A percentile compares a stretch with the other conserved stretches of the same genome.
Conservation (phyloP, 1,139 yeast genomes). For the Yamadazyma dendronema region DNA sequence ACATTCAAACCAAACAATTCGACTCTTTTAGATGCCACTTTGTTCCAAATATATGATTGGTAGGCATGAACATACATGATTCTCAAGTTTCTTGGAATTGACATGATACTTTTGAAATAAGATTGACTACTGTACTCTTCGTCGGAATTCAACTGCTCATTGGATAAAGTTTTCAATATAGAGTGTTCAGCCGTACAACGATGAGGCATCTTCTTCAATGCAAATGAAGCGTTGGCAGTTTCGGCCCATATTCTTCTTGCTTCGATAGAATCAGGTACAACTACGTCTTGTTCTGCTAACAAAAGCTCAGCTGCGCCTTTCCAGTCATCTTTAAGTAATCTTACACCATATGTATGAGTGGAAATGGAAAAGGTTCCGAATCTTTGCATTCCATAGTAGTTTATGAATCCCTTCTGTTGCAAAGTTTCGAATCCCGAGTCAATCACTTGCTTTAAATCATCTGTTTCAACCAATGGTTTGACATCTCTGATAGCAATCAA, state of each 20-base stretch:
- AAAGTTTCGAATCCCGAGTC: conserved; percentile 57
- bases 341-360: conserved; percentile 81
- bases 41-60: conserved; percentile 94
- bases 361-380: conserved; percentile 94
- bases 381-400: conserved; percentile 95
- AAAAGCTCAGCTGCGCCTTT: conserved; percentile 74
- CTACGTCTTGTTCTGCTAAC: conserved; percentile 81
- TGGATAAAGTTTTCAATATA: conserved; percentile 58
- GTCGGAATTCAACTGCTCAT: conserved; percentile 41
- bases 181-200: conserved; percentile 84
- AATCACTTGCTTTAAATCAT: conserved; percentile 43
- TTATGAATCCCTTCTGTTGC: conserved; percentile 72
- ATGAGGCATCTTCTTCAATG: conserved; percentile 78
- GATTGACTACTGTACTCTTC: conserved; percentile 48
- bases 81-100: conserved; percentile 87
- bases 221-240: conserved; percentile 61
- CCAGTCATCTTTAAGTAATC: conserved; percentile 73
- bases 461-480: conserved; percentile 26
- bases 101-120: conserved; percentile 79
- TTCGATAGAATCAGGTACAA: conserved; percentile 76
- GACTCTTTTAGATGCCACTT: conserved; percentile 76
- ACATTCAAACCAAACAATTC: conserved; percentile 66
- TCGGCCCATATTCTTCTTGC: conserved; percentile 82
- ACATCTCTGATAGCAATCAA: conserved; percentile 79
- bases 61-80: conserved; percentile 97